Evolutionary conservation across 305 asterid species (phyloP).

Genomic region (Rubia occidens): DNA sequence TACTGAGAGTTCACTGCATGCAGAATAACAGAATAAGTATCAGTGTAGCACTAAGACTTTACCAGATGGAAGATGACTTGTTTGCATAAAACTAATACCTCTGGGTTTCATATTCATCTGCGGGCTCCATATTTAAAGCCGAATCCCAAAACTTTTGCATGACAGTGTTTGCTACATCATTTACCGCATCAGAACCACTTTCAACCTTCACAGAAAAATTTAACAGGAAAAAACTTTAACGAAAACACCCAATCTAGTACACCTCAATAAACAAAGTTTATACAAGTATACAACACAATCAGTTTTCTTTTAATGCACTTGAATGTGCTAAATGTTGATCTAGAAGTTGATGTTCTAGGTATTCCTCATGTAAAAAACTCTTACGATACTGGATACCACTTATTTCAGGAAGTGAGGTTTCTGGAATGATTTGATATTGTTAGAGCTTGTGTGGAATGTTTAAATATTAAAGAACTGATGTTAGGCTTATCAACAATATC

Average conservation of each 20-base stretch:
- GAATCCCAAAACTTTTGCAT: slow-evolving; percentile 99
- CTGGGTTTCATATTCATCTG: slow-evolving; percentile 73
- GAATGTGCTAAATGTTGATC: neutral
- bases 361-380: neutral
- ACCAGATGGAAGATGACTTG: slow-evolving; percentile 7
- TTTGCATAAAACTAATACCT: slow-evolving; percentile 37
- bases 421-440: too few species aligned
- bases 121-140: slow-evolving; percentile 70
- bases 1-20: slow-evolving; percentile 73
- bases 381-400: neutral
- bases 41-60: neutral
- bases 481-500: neutral
- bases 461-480: neutral
- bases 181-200: slow-evolving; percentile 59
- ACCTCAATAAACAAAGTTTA: neutral
- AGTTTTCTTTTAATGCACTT: neutral
- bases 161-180: slow-evolving; percentile 65
- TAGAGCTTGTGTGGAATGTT: neutral
- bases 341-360: neutral
- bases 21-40: slow-evolving; percentile 13
- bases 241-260: neutral
- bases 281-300: neutral
- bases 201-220: slow-evolving; percentile 49
- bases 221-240: neutral
- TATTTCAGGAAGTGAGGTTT: too few species aligned